Percentiles rank a stretch among this genome's conserved stretches.
phyloP scores from a whole-genome alignment of 2,329 filamentous ascomycete genomes.

The Neonectria hederae region DNA sequence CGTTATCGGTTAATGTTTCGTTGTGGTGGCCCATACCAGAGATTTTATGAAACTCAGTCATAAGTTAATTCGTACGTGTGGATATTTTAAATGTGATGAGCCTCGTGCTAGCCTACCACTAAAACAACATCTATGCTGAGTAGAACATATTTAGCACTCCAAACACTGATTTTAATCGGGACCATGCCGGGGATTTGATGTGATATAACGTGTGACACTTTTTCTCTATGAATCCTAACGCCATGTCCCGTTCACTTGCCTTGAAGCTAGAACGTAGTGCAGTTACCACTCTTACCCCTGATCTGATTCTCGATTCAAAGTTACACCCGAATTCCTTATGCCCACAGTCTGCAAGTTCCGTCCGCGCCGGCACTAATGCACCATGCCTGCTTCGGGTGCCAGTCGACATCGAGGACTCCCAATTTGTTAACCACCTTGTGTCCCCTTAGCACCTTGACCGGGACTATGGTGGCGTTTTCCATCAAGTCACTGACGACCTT shows the following conservation, averaged over 20 bases:
- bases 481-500: slow-evolving; percentile 95
- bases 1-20: neutral
- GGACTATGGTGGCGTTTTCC: slow-evolving; percentile 96
- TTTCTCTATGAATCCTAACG: slow-evolving; percentile 9
- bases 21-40: neutral
- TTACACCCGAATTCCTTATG: slow-evolving; percentile 15
- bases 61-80: neutral
- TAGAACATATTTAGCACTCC: neutral
- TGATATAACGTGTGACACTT: too few relatives aligned
- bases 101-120: too few relatives aligned
- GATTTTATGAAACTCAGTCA: neutral
- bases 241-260: neutral
- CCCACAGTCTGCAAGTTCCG: slow-evolving; percentile 92
- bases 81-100: too few relatives aligned
- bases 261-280: neutral
- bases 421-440: slow-evolving; percentile 87
- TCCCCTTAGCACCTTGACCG: slow-evolving; percentile 90
- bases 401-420: slow-evolving; percentile 92
- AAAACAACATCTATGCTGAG: too few relatives aligned
- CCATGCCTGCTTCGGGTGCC: slow-evolving; percentile 96
- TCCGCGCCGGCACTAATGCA: slow-evolving; percentile 93
- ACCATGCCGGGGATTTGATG: neutral
- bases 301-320: neutral
- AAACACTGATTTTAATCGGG: too few relatives aligned
- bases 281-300: neutral